phyloP scores from a whole-genome alignment of 495 filamentous ascomycete genomes.

The Penicillium parvum region DNA sequence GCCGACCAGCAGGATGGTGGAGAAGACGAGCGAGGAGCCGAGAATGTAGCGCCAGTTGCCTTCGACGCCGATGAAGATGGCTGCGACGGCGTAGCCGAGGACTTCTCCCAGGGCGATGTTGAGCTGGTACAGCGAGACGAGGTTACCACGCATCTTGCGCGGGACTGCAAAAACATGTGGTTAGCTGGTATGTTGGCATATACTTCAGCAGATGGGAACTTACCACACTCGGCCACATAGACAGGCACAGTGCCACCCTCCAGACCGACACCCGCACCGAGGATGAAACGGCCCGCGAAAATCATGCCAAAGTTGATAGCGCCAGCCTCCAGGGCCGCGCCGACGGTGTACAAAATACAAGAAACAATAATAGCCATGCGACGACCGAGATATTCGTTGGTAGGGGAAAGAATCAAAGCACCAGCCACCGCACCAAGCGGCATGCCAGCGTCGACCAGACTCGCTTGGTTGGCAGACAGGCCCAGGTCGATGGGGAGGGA shows the following conservation, averaged over 20 bases:
- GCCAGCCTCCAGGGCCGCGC: constrained; percentile 56
- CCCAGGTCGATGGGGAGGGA: constrained; percentile 47
- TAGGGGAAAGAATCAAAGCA: constrained; percentile 52
- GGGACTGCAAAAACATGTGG: constrained; percentile 40
- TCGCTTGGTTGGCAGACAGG: constrained; percentile 42
- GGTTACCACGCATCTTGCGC: constrained; percentile 51
- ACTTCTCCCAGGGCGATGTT: constrained; percentile 62
- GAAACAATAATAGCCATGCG: constrained; percentile 57
- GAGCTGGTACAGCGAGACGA: constrained; percentile 60
- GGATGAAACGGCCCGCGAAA: constrained; percentile 53
- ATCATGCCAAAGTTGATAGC: constrained; percentile 58
- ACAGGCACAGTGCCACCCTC: constrained; percentile 59
- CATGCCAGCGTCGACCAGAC: constrained; percentile 55
- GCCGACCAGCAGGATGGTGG: constrained; percentile 54
- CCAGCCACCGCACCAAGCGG: constrained; percentile 58
- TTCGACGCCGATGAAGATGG: constrained; percentile 53
- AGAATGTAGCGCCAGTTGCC: constrained; percentile 64
- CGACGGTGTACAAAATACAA: constrained; percentile 54
- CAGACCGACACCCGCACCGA: constrained; percentile 56
- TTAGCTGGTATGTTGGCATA: neutral
- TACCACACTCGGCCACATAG: constrained; percentile 48
- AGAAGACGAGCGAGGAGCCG: constrained; percentile 60
- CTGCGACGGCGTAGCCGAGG: constrained; percentile 57
- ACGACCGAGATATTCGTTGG: constrained; percentile 56
- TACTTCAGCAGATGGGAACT: constrained; percentile 6